Base-by-base conservation (phyloP, 1,139 yeast species). In the Williopsis jadinii region DNA sequence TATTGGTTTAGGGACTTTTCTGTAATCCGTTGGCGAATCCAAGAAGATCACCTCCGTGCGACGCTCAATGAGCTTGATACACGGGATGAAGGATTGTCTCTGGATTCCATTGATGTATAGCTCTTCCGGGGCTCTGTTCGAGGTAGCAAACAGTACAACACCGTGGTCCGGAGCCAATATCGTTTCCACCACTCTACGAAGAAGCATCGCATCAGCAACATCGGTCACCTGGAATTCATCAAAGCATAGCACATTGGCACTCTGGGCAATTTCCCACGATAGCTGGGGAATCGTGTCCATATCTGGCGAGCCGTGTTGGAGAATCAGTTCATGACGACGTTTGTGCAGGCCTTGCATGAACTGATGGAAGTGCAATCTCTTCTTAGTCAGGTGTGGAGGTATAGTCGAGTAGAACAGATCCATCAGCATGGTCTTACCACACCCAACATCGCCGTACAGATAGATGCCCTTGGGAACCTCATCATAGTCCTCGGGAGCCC, bases 381-480 rank as follows among this genome's bases (percentile, higher is more conserved):
- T 75, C 55, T 87, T 88, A 26, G 92, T 73, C 45, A 92, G 65
- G 58, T 83, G 87, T 0, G 60, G 41, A 0, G 97, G 97, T 12
- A 92, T 72, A 0, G 96, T 86, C 19, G 76, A 68, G 63, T 88
- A 92, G 56, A 92, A 92, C 54, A 92, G 70, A 62, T 92, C 98
- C 97, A 92, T 90, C 49, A 92, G 70, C 97, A 92, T 92, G 5
- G 98, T 92, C 59, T 92, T 92, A 9, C 98, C 98, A 63, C 97
- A 88, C 4, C 98, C 98, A 35, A 92, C 98, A 61, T 92, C 98
- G 14, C 98, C 98, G 61, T 86, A 92, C 27, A 92, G 70, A 59
- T 92, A 92, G 12, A 92, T 83, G 2, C 98, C 98, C 52, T 75
- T 69, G 3, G 88, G 95, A 30, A 75, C 68, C 9, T 55, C 57